Evolutionary conservation across 495 filamentous ascomycete genomes (phyloP).

Genomic region (Chaetomium fimeti): DNA sequence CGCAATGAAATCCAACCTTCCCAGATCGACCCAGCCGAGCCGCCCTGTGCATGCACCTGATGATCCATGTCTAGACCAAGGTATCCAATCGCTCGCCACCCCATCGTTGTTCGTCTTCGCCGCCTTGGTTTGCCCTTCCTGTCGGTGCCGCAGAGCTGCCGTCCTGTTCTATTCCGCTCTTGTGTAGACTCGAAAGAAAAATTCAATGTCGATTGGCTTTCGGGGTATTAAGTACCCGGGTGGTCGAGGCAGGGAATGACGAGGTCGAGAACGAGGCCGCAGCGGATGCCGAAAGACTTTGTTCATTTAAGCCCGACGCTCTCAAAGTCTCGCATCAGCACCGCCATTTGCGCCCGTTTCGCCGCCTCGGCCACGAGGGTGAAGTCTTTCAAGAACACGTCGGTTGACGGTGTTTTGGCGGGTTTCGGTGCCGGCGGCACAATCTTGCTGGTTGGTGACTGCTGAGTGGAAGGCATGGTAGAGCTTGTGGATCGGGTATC

Average conservation of each 20-base stretch:
- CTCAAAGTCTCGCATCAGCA: slow-evolving; percentile 81
- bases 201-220: no score
- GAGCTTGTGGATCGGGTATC: slow-evolving; percentile 40
- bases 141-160: no score
- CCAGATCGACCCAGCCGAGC: neutral
- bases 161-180: no score
- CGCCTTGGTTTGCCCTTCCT: neutral
- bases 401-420: slow-evolving; percentile 48
- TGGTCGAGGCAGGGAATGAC: neutral
- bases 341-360: slow-evolving; percentile 85
- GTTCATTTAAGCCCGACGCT: slow-evolving; percentile 55
- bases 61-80: slow-evolving; percentile 1
- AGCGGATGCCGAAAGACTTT: neutral
- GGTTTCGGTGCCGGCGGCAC: slow-evolving; percentile 36
- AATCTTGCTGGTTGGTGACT: slow-evolving; percentile 27
- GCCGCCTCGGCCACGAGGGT: slow-evolving; percentile 91
- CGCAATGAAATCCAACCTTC: neutral
- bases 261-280: neutral
- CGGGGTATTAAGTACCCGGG: neutral
- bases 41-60: neutral
- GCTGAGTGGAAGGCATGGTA: slow-evolving; percentile 30
- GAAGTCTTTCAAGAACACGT: slow-evolving; percentile 71
- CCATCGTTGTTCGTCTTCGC: neutral
- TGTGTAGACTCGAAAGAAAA: no score
- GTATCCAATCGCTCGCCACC: neutral